Evolutionary conservation across 2,329 filamentous ascomycete genomes (phyloP).

Genomic region (Amauroascus verrucosus): DNA sequence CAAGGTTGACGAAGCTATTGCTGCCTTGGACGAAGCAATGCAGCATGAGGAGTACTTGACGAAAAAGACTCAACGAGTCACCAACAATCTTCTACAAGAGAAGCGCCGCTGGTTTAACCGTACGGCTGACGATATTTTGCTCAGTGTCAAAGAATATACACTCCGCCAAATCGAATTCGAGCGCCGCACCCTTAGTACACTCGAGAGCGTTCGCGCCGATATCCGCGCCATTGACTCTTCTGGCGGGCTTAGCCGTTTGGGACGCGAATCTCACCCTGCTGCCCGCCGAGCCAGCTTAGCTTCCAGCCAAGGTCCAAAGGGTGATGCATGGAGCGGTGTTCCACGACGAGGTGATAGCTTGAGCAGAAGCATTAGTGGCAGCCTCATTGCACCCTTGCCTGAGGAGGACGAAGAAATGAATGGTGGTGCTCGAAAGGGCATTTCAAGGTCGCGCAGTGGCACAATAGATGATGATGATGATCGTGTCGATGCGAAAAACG

Average conservation of each 20-base stretch:
- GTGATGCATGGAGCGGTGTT: constrained; percentile 96
- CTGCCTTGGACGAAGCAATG: constrained; percentile 75
- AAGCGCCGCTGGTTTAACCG: constrained; percentile 83
- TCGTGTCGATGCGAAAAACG: constrained; percentile 87
- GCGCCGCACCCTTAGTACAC: constrained; percentile 74
- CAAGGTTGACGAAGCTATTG: constrained; percentile 97
- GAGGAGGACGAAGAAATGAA: constrained; percentile 52
- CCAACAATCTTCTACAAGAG: constrained; percentile 76
- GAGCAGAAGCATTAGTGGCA: constrained; percentile 65
- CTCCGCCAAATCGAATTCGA: constrained; percentile 93
- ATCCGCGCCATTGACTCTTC: constrained; percentile 85
- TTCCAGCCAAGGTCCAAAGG: constrained; percentile 87
- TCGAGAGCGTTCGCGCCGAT: constrained; percentile 90
- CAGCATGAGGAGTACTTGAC: constrained; percentile 70
- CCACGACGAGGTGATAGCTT: constrained; percentile 71
- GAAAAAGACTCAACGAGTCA: constrained; percentile 81
- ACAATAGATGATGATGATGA: constrained; percentile 65
- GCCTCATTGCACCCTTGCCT: constrained; percentile 53
- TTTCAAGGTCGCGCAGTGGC: constrained; percentile 38
- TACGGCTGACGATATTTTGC: constrained; percentile 71
- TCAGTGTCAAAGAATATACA: constrained; percentile 82
- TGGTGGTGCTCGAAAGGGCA: constrained; percentile 36
- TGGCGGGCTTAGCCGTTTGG: constrained; percentile 79
- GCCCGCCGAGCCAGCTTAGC: constrained; percentile 64
- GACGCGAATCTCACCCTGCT: constrained; percentile 74